phyloP scores from a whole-genome alignment of 164 flowering plant species.

The Brasenia schreberi region DNA sequence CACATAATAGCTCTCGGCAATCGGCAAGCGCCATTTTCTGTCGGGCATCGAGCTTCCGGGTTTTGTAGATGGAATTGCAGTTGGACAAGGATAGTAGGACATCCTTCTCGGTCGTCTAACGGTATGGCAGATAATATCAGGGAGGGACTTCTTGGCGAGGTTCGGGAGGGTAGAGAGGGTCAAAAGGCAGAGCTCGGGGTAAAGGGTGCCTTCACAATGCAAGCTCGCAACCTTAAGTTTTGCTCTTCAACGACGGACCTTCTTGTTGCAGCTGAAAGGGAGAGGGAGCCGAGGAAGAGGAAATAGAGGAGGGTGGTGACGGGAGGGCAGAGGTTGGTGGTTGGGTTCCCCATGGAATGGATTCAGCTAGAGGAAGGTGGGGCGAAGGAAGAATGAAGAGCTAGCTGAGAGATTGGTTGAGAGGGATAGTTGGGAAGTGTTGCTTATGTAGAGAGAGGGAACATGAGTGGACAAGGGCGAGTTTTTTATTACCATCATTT shows the following conservation, averaged over 20 bases:
- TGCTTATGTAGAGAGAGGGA: too few relatives aligned
- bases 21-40: slow-evolving; percentile 15
- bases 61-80: slow-evolving; percentile 26
- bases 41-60: not conserved
- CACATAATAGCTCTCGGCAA: slow-evolving; percentile 21
- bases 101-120: slow-evolving; percentile 41
- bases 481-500: too few relatives aligned
- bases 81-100: slow-evolving; percentile 34
- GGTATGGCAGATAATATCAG: slow-evolving; percentile 43
- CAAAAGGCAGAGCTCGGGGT: slow-evolving; percentile 62
- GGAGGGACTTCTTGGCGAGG: slow-evolving; percentile 19
- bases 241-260: slow-evolving; percentile 9
- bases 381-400: too few relatives aligned
- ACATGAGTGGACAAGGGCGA: too few relatives aligned
- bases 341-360: too few relatives aligned
- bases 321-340: too few relatives aligned
- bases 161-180: slow-evolving; percentile 24
- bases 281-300: not conserved
- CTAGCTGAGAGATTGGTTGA: too few relatives aligned
- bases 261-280: not conserved
- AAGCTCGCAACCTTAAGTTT: slow-evolving; percentile 31
- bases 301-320: too few relatives aligned
- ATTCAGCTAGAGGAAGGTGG: too few relatives aligned
- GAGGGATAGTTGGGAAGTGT: too few relatives aligned
- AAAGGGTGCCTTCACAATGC: slow-evolving; percentile 45